phyloP scores from a whole-genome alignment of 352 stramenopile species.

The Phytophthora ohioensis region DNA sequence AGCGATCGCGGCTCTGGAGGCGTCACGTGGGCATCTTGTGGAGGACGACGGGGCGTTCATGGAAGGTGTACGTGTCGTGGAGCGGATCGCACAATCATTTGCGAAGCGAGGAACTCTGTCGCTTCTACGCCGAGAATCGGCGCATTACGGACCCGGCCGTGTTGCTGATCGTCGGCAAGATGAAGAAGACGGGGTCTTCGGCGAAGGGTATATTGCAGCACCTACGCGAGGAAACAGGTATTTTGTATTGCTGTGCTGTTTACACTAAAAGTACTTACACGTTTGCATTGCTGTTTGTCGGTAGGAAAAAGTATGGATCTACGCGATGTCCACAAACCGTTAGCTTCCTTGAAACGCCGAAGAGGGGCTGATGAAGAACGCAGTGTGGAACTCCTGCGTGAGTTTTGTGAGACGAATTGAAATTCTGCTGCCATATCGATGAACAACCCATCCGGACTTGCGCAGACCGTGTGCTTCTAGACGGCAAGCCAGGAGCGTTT shows the following conservation, averaged over 20 bases:
- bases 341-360: neutral
- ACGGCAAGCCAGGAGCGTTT: conserved; percentile 14
- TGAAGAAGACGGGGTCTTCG: conserved; percentile 8
- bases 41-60: conserved; percentile 6
- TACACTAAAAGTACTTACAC: neutral
- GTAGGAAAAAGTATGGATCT: conserved; percentile 18
- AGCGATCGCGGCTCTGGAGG: neutral
- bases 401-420: conserved; percentile 14
- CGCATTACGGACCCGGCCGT: conserved; percentile 9
- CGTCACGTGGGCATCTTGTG: conserved; percentile 1
- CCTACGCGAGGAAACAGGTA: conserved; percentile 15
- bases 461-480: conserved; percentile 20
- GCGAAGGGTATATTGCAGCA: conserved; percentile 18
- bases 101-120: neutral
- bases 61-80: conserved; percentile 4
- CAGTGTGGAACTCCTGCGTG: conserved; percentile 7
- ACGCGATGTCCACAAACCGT: conserved; percentile 20
- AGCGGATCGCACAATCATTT: neutral
- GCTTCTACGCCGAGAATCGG: conserved; percentile 14
- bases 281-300: neutral
- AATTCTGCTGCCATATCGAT: conserved; percentile 11
- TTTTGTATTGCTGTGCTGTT: too few relatives aligned
- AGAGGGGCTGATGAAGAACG: conserved; percentile 11
- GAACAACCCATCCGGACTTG: conserved; percentile 20
- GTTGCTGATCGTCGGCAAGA: neutral